phyloP scores from a whole-genome alignment of 495 filamentous ascomycete species.

The Trichoderma virens region DNA sequence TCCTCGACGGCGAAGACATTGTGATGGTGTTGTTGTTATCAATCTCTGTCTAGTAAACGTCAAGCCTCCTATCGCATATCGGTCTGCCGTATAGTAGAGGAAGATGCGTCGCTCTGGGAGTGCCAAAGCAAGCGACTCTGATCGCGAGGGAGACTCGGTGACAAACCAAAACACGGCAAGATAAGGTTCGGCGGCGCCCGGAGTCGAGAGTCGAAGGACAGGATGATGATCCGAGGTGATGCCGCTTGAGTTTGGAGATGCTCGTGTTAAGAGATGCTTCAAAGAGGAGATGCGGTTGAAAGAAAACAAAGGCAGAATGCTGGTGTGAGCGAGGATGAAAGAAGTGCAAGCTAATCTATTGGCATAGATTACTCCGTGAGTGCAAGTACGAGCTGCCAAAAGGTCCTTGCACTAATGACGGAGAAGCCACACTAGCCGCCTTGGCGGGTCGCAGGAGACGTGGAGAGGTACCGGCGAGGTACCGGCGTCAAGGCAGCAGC shows the following conservation, averaged over 20 bases:
- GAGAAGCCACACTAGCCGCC: background rate
- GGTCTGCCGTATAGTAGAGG: background rate
- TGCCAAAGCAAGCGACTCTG: background rate
- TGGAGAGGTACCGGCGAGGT: background rate
- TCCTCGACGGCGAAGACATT: constrained; percentile 30
- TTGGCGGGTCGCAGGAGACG: background rate
- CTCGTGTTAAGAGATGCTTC: background rate
- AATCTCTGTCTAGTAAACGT: background rate
- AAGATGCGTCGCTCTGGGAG: background rate
- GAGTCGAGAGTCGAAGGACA: background rate
- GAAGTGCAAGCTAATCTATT: background rate
- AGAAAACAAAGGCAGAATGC: background rate
- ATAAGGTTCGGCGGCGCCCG: background rate
- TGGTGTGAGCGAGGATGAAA: background rate
- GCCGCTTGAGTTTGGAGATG: background rate
- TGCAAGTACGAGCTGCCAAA: background rate
- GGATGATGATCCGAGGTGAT: background rate
- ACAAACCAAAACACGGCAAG: background rate
- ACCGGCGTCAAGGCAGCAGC: background rate
- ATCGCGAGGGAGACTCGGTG: constrained; percentile 3
- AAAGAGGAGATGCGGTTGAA: background rate
- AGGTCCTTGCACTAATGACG: constrained; percentile 4
- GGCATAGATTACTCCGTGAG: background rate
- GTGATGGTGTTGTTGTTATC: constrained; percentile 6
- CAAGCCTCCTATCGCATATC: constrained; percentile 9